A percentile compares a stretch with the other conserved stretches of the same genome.
Evolutionary conservation across 2,329 filamentous ascomycete species (phyloP).

Genomic region (Fonsecaea nubica): DNA sequence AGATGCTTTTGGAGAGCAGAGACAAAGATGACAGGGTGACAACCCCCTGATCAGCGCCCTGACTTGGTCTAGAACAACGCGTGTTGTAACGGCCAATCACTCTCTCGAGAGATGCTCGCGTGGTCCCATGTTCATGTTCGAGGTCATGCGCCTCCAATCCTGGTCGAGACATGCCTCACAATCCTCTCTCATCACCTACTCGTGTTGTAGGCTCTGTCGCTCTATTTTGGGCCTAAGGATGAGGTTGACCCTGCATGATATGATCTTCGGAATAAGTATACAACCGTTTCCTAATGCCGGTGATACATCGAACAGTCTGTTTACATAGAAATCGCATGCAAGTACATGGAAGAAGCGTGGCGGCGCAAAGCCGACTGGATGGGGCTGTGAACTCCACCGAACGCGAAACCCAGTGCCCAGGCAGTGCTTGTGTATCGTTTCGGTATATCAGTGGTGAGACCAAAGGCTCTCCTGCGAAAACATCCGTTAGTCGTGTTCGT

Average conservation of each 20-base stretch:
- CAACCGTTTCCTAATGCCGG: neutral
- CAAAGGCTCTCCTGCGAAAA: neutral
- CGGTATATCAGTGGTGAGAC: neutral
- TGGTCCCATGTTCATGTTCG: neutral
- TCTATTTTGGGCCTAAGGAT: neutral
- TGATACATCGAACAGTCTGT: neutral
- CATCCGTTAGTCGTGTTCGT: neutral
- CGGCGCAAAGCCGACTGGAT: neutral
- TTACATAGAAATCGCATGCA: neutral
- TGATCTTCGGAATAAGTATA: neutral
- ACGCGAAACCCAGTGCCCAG: neutral
- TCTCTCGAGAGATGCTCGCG: neutral
- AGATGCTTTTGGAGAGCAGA: constrained; percentile 4
- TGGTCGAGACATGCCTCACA: neutral
- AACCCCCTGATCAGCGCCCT: neutral
- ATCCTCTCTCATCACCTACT: neutral
- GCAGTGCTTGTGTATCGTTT: neutral
- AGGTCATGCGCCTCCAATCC: neutral
- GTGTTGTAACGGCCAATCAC: neutral
- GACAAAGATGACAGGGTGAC: no score
- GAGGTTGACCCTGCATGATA: neutral
- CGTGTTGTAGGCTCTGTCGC: neutral
- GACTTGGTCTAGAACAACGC: neutral
- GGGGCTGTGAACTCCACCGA: neutral
- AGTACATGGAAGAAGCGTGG: neutral